Conservation (phyloP, 2,329 filamentous ascomycete genomes). For the Ceratocystis alfenasii region DNA sequence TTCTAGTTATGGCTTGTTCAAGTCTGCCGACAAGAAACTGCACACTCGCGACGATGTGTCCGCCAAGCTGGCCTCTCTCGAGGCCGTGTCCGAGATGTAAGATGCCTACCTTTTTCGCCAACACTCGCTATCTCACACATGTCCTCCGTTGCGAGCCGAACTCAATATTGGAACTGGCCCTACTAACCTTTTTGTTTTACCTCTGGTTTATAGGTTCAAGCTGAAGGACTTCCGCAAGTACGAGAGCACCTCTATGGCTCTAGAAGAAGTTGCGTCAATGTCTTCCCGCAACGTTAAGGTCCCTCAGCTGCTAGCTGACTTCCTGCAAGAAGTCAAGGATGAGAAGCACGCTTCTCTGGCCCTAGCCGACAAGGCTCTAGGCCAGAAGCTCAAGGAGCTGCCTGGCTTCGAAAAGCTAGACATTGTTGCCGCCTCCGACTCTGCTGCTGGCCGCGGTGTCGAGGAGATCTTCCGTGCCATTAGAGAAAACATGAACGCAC, state of each 20-base stretch:
- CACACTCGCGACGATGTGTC: slow-evolving; percentile 75
- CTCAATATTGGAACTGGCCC: neutral
- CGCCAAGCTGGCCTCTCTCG: slow-evolving; percentile 62
- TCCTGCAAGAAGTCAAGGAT: slow-evolving; percentile 84
- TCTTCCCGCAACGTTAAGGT: slow-evolving; percentile 74
- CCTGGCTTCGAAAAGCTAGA: slow-evolving; percentile 76
- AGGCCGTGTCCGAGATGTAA: slow-evolving; percentile 78
- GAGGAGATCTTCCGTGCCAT: slow-evolving; percentile 90
- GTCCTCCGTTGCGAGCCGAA: neutral
- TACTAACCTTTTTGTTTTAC: slow-evolving; percentile 19
- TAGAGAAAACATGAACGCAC: slow-evolving; percentile 74
- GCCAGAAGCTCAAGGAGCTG: slow-evolving; percentile 82
- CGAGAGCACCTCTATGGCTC: slow-evolving; percentile 77
- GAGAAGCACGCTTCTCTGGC: slow-evolving; percentile 95
- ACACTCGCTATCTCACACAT: neutral
- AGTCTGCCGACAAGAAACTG: slow-evolving; percentile 97
- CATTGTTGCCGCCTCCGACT: slow-evolving; percentile 68
- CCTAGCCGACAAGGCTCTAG: slow-evolving; percentile 86
- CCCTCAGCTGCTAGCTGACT: slow-evolving; percentile 66
- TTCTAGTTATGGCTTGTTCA: slow-evolving; percentile 86
- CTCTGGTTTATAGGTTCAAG: slow-evolving; percentile 52
- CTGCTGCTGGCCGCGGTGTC: slow-evolving; percentile 45
- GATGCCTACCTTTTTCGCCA: slow-evolving; percentile 29
- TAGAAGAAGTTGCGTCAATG: slow-evolving; percentile 80
- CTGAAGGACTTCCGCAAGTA: slow-evolving; percentile 97